Evolutionary conservation across 306 rosid species (phyloP).

Genomic region (Aeschynomene evenia): DNA sequence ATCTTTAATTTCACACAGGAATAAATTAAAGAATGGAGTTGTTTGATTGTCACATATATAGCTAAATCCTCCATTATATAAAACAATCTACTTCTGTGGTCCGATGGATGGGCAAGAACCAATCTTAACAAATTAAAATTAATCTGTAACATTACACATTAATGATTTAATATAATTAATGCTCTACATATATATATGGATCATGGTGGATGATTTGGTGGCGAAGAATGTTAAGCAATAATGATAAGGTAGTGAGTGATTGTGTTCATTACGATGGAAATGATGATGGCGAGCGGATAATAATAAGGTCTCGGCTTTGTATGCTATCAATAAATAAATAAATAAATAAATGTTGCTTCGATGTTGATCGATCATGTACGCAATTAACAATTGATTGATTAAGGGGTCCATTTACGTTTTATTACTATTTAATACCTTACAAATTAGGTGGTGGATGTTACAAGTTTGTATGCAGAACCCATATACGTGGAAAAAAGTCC

Average conservation of each 20-base stretch:
- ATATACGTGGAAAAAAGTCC: not conserved
- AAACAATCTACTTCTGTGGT: not conserved
- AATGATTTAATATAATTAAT: no score
- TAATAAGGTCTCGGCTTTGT: not conserved
- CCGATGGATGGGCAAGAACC: not conserved
- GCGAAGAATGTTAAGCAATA: slow-evolving; percentile 34
- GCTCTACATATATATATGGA: no score
- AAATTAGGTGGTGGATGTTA: not conserved
- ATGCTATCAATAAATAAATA: no score
- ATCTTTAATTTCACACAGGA: not conserved
- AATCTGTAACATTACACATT: no score
- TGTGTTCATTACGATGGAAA: slow-evolving; percentile 20
- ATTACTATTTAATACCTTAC: not conserved
- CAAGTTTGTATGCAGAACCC: not conserved
- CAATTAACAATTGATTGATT: not conserved
- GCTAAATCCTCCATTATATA: not conserved
- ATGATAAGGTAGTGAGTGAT: slow-evolving; percentile 23
- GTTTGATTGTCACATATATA: not conserved
- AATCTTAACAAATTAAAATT: slow-evolving; percentile 18
- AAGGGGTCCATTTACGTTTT: not conserved
- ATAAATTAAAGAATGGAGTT: not conserved
- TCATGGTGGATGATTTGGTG: slow-evolving; percentile 30
- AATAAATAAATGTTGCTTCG: not conserved
- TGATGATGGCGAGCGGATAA: slow-evolving; percentile 38
- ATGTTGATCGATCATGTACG: not conserved